phyloP scores from a whole-genome alignment of 2,329 filamentous ascomycete genomes.

The Ophiobolus disseminans region DNA sequence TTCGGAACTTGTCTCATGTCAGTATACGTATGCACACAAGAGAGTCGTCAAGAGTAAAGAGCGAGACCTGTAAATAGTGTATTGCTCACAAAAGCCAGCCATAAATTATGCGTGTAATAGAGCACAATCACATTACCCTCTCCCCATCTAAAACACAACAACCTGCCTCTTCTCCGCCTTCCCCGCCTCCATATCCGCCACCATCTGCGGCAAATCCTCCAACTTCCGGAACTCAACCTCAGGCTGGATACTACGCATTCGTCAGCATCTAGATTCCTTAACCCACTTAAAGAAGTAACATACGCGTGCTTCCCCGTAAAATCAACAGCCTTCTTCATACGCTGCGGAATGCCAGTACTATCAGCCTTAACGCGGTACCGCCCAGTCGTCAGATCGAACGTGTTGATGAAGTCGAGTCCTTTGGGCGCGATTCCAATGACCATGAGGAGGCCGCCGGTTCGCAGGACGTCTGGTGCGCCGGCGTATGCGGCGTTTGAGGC shows the following conservation, averaged over 20 bases:
- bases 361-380: slow-evolving; percentile 53
- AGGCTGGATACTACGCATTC: slow-evolving; percentile 43
- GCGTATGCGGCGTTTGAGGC: slow-evolving; percentile 49
- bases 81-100: background rate
- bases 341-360: slow-evolving; percentile 52
- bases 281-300: background rate
- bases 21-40: no score
- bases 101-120: background rate
- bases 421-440: slow-evolving; percentile 52
- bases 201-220: slow-evolving; percentile 51
- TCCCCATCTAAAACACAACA: slow-evolving; percentile 39
- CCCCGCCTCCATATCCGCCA: slow-evolving; percentile 49
- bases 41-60: no score
- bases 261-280: slow-evolving; percentile 9
- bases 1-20: no score
- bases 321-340: slow-evolving; percentile 54
- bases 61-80: no score
- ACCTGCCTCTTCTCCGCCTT: slow-evolving; percentile 48
- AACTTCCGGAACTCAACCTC: slow-evolving; percentile 50
- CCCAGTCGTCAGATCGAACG: slow-evolving; percentile 52
- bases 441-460: slow-evolving; percentile 52
- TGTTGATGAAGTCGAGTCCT: slow-evolving; percentile 45
- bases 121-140: background rate
- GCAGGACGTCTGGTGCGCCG: slow-evolving; percentile 46
- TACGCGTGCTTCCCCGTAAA: slow-evolving; percentile 52